phyloP scores from a whole-genome alignment of 768 basidiomycete species.

The Mycena indigotica region DNA sequence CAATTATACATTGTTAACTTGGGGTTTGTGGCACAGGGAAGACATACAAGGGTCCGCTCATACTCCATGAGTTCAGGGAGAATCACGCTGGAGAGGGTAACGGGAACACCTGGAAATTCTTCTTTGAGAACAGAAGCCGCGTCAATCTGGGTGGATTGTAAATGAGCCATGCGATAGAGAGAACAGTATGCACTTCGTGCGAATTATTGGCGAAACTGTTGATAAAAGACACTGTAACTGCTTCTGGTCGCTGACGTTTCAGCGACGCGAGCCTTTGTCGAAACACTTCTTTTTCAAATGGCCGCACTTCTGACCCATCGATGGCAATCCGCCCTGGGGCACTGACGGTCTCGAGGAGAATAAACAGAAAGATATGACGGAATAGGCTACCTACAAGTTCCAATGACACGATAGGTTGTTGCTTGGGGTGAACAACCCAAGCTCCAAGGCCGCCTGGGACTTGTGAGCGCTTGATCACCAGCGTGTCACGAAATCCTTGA shows the following conservation, averaged over 20 bases:
- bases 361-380: background rate
- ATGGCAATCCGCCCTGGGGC: constrained; percentile 32
- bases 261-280: constrained; percentile 22
- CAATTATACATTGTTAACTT: background rate
- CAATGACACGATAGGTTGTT: constrained; percentile 30
- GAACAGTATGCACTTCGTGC: constrained; percentile 22
- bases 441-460: constrained; percentile 10
- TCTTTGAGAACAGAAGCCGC: constrained; percentile 22
- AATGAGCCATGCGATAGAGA: background rate
- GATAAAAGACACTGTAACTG: constrained; percentile 31
- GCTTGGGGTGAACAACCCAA: constrained; percentile 34
- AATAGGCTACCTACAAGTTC: constrained; percentile 27
- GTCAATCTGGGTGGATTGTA: constrained; percentile 3
- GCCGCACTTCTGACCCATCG: constrained; percentile 28
- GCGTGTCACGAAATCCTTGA: constrained; percentile 27
- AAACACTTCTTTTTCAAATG: constrained; percentile 26
- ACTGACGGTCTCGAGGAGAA: constrained; percentile 27
- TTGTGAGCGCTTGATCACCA: constrained; percentile 5
- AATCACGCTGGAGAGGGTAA: constrained; percentile 28
- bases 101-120: constrained; percentile 30
- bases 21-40: background rate
- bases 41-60: constrained; percentile 27
- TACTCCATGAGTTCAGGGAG: constrained; percentile 32
- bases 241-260: constrained; percentile 24
- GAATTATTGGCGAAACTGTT: constrained; percentile 30